These are phyloP conservation scores for Halenospora varia DNA, from an alignment of 495 filamentous ascomycete genomes.

Conservation along the genomic window DNA sequence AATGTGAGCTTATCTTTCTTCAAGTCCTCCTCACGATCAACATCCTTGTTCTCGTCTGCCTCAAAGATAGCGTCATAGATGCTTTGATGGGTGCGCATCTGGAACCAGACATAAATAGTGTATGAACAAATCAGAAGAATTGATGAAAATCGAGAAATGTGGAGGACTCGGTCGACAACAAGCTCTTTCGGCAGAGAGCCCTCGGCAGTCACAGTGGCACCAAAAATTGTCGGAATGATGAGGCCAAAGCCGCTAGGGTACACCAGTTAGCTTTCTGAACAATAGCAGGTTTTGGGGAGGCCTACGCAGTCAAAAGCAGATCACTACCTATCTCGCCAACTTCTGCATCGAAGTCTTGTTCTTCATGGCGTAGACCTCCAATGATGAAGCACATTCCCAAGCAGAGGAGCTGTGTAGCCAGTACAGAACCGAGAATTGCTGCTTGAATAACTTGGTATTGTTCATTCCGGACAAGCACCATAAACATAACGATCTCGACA, in stretches of 20 bases:
- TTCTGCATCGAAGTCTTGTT: conserved; percentile 67
- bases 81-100: conserved; percentile 75
- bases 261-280: conserved; percentile 9
- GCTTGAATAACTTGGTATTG: conserved; percentile 65
- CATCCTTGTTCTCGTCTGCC: conserved; percentile 65
- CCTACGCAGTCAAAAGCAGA: conserved; percentile 71
- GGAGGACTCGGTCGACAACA: conserved; percentile 49
- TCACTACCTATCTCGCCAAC: conserved; percentile 80
- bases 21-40: conserved; percentile 61
- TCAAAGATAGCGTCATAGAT: conserved; percentile 70
- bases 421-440: conserved; percentile 75
- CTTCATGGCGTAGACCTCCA: conserved; percentile 62
- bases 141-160: conserved; percentile 71
- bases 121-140: conserved; percentile 79
- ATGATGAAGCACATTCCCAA: conserved; percentile 75
- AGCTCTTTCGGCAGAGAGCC: conserved; percentile 17
- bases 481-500: conserved; percentile 81
- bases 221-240: conserved; percentile 77
- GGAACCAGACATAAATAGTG: conserved; percentile 73
- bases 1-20: conserved; percentile 71
- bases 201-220: conserved; percentile 35
- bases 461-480: conserved; percentile 53
- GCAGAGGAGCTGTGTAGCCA: conserved; percentile 75
- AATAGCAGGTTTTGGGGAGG: not conserved
- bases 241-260: conserved; percentile 62